Conservation (phyloP, 148 eudicot genomes). For the Chenopodium album region DNA sequence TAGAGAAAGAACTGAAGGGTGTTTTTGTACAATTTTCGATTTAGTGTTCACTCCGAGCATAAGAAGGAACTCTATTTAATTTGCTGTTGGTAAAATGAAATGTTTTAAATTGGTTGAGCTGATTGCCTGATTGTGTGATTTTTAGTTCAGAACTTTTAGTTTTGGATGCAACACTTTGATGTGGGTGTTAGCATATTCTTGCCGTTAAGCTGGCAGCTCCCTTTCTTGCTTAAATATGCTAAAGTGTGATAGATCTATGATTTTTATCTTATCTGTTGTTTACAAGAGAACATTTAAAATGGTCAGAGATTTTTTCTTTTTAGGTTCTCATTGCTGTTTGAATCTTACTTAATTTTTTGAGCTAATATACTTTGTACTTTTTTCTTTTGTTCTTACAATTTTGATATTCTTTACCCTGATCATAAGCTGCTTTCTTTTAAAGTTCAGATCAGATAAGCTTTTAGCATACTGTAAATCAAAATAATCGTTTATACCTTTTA, state of each 20-base stretch:
- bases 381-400: background rate
- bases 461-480: background rate
- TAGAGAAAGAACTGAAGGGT: background rate
- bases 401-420: background rate
- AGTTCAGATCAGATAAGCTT: background rate
- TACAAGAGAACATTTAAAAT: too few species aligned
- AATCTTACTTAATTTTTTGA: background rate
- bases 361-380: background rate
- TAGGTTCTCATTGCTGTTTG: background rate
- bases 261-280: too few species aligned
- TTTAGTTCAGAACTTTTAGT: background rate
- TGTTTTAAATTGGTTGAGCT: background rate
- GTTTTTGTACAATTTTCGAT: background rate
- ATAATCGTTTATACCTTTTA: too few species aligned
- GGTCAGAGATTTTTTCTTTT: too few species aligned
- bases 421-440: background rate
- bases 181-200: background rate
- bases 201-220: conserved; percentile 7
- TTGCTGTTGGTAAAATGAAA: background rate
- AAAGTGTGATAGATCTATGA: too few species aligned
- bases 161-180: background rate
- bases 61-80: background rate
- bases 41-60: background rate
- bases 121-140: background rate
- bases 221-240: background rate